Percentiles rank a stretch among this genome's conserved stretches.
Conservation (phyloP, 2,329 filamentous ascomycete genomes). For the Calonectria hawksworthii region DNA sequence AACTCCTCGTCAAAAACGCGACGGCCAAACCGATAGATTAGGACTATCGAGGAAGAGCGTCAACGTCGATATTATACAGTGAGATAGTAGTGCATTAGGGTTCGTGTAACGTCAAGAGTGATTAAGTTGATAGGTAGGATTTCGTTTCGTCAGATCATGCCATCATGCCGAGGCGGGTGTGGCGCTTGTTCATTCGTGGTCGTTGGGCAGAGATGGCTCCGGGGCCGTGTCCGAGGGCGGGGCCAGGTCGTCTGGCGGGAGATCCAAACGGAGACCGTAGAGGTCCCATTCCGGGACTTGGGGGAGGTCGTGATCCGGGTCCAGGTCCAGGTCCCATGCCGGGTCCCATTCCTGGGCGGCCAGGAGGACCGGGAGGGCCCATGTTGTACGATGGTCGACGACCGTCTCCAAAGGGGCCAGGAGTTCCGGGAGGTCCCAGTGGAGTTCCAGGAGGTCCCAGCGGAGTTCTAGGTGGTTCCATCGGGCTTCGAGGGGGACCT, state of each 20-base stretch:
- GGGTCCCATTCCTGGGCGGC: slow-evolving; percentile 43
- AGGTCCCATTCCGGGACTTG: slow-evolving; percentile 37
- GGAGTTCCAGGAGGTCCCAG: not conserved
- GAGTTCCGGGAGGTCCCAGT: slow-evolving; percentile 1
- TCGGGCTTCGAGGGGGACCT: slow-evolving; percentile 6
- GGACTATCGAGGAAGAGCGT: not conserved
- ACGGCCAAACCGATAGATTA: slow-evolving; percentile 23
- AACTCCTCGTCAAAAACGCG: slow-evolving; percentile 31
- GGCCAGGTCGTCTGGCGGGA: slow-evolving; percentile 26
- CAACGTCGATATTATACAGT: slow-evolving; percentile 38
- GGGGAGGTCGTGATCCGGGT: not conserved
- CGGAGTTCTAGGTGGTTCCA: not conserved
- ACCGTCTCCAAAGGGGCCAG: not conserved
- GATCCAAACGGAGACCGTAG: slow-evolving; percentile 44
- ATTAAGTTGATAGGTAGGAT: slow-evolving; percentile 30
- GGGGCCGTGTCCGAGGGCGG: slow-evolving; percentile 51
- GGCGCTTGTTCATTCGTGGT: slow-evolving; percentile 72
- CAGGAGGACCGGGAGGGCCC: slow-evolving; percentile 20
- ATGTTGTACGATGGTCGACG: not conserved
- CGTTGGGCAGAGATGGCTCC: slow-evolving; percentile 50
- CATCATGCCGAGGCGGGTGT: slow-evolving; percentile 72
- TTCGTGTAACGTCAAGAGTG: slow-evolving; percentile 31
- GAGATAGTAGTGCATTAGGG: slow-evolving; percentile 31
- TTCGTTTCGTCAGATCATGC: slow-evolving; percentile 46
- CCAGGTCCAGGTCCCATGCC: slow-evolving; percentile 18